These are phyloP conservation scores for Lagenidium giganteum DNA, from an alignment of 352 stramenopile genomes.

Conservation along the genomic window DNA sequence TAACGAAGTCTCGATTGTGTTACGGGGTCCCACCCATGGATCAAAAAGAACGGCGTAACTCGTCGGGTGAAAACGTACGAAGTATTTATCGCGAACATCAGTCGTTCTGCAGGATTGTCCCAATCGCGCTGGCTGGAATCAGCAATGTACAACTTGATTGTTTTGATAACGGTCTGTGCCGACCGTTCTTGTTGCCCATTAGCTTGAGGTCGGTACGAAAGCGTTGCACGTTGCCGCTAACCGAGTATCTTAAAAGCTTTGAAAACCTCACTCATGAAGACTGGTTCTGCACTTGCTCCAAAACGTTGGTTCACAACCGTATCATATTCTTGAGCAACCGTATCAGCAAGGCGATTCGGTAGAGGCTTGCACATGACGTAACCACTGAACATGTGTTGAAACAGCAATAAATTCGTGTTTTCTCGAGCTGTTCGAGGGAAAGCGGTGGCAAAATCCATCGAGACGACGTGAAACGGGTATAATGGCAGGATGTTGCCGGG, in stretches of 20 bases:
- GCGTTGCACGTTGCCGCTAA: constrained; percentile 14
- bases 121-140: constrained; percentile 22
- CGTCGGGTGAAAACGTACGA: constrained; percentile 7
- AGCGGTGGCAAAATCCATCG: constrained; percentile 10
- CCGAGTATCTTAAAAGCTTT: constrained; percentile 19
- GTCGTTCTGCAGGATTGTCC: constrained; percentile 16
- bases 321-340: constrained; percentile 19
- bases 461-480: constrained; percentile 4
- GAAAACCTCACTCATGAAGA: constrained; percentile 29
- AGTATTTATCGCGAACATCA: constrained; percentile 21
- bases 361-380: constrained; percentile 23
- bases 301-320: constrained; percentile 17
- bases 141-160: constrained; percentile 15
- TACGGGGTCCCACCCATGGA: constrained; percentile 14
- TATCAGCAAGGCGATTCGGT: constrained; percentile 2
- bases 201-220: constrained; percentile 23
- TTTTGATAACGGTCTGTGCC: constrained; percentile 21
- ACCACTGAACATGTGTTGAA: constrained; percentile 16
- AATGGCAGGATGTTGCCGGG: constrained; percentile 3
- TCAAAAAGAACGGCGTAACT: constrained; percentile 15
- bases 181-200: constrained; percentile 31
- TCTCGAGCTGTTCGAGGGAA: constrained; percentile 1
- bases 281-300: constrained; percentile 15
- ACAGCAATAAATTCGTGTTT: constrained; percentile 14
- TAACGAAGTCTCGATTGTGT: constrained; percentile 3